Conservation (phyloP, 805 yeast species). For the Kuraishia molischiana region DNA sequence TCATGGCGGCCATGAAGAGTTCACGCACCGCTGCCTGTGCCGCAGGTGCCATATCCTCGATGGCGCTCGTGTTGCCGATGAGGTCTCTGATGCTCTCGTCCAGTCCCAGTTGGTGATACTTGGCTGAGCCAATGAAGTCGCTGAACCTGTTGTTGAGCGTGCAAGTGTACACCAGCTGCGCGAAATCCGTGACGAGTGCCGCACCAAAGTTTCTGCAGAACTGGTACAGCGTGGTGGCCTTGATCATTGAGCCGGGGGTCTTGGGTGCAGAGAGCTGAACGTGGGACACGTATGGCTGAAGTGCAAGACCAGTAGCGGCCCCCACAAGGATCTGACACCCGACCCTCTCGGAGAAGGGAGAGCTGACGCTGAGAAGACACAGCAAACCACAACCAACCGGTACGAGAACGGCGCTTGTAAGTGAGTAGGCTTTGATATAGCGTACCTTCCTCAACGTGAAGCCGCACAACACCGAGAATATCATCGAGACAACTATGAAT, state of each 20-base stretch:
- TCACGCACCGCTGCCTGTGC: background rate
- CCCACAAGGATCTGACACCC: slow-evolving; percentile 39
- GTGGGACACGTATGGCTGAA: slow-evolving; percentile 34
- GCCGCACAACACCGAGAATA: slow-evolving; percentile 29
- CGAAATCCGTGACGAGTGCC: slow-evolving; percentile 30
- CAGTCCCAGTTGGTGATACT: background rate
- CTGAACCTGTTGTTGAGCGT: slow-evolving; percentile 15
- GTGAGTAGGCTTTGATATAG: slow-evolving; percentile 28
- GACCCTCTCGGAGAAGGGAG: slow-evolving; percentile 26
- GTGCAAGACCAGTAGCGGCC: slow-evolving; percentile 32
- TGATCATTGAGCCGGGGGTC: slow-evolving; percentile 35
- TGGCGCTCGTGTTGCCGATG: background rate
- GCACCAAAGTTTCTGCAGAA: slow-evolving; percentile 37
- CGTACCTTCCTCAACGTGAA: slow-evolving; percentile 24
- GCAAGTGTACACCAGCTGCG: slow-evolving; percentile 29
- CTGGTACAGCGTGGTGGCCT: slow-evolving; percentile 34
- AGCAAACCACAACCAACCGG: slow-evolving; percentile 36
- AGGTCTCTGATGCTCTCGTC: background rate
- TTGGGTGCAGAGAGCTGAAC: slow-evolving; percentile 43
- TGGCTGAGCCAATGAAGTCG: background rate
- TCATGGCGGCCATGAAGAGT: background rate
- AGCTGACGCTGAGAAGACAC: slow-evolving; percentile 27
- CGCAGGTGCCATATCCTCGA: background rate
- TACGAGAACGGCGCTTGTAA: slow-evolving; percentile 27
- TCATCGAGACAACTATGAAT: slow-evolving; percentile 28